A percentile compares a stretch with the other conserved stretches of the same genome.
Evolutionary conservation across 805 yeast species (phyloP).

Genomic region (Hanseniaspora clermontiae): DNA sequence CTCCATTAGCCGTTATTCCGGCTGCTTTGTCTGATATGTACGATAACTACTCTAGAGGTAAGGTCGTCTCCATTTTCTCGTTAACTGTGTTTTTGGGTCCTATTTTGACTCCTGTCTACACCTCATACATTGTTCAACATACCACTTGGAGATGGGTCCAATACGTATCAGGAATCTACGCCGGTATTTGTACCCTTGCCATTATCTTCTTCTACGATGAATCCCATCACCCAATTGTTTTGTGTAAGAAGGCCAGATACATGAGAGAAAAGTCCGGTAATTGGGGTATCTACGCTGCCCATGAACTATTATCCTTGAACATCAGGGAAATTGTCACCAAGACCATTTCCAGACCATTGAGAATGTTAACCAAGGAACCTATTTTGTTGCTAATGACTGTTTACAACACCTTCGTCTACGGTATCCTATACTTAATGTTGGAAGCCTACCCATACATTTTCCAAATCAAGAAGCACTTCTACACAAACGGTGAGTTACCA

Average conservation of each 20-base stretch:
- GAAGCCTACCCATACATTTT: slow-evolving; percentile 70
- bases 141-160: slow-evolving; percentile 79
- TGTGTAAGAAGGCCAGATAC: slow-evolving; percentile 48
- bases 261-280: slow-evolving; percentile 59
- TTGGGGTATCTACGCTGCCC: slow-evolving; percentile 74
- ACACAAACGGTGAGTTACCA: slow-evolving; percentile 48
- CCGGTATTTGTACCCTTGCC: slow-evolving; percentile 30
- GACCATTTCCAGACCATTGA: slow-evolving; percentile 54
- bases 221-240: slow-evolving; percentile 58
- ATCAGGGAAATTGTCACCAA: slow-evolving; percentile 48
- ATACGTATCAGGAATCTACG: slow-evolving; percentile 55
- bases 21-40: slow-evolving; percentile 79
- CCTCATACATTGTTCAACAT: slow-evolving; percentile 52
- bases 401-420: slow-evolving; percentile 69
- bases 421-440: slow-evolving; percentile 59
- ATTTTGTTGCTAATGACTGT: slow-evolving; percentile 54
- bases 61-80: slow-evolving; percentile 58
- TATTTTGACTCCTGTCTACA: slow-evolving; percentile 66
- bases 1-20: slow-evolving; percentile 75
- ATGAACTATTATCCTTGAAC: slow-evolving; percentile 48
- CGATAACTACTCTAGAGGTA: slow-evolving; percentile 54
- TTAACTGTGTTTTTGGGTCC: slow-evolving; percentile 72
- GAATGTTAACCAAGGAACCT: slow-evolving; percentile 58
- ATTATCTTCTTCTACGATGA: slow-evolving; percentile 41
- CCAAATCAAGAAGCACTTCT: slow-evolving; percentile 45